phyloP scores from a whole-genome alignment of 805 yeast species.

The Saitoella complicata region DNA sequence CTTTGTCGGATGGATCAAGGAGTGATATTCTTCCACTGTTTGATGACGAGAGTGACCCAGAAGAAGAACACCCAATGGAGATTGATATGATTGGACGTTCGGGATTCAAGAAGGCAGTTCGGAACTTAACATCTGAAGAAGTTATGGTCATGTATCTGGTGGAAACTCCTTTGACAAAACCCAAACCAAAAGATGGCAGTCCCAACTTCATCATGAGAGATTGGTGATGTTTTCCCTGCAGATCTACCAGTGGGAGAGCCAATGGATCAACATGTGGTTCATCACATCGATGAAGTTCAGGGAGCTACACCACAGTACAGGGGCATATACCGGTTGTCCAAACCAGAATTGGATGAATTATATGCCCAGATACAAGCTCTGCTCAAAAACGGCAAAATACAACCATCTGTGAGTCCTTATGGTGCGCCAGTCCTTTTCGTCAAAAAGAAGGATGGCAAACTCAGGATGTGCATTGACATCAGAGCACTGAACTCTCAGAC shows the following conservation, averaged over 20 bases:
- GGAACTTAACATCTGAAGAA: neutral
- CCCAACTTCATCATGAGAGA: no score
- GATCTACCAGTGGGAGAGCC: neutral
- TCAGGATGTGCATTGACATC: constrained; percentile 14
- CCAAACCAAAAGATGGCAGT: no score
- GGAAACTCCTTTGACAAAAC: neutral
- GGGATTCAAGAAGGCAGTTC: neutral
- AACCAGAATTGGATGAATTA: neutral
- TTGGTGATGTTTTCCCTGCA: neutral
- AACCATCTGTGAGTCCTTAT: neutral
- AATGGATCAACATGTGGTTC: neutral
- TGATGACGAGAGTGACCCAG: neutral
- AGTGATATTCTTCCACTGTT: neutral
- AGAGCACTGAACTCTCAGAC: constrained; percentile 12
- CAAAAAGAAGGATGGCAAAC: constrained; percentile 11
- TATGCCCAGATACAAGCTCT: neutral
- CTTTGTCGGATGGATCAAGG: neutral
- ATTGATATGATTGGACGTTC: neutral
- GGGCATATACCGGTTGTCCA: neutral
- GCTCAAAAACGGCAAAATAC: neutral
- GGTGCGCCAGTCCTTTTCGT: constrained; percentile 13
- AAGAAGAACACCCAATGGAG: neutral
- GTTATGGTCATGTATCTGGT: neutral
- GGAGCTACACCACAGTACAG: neutral
- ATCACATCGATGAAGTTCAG: neutral